Conservation (phyloP, 495 filamentous ascomycete genomes). For the Xylaria cubensis region DNA sequence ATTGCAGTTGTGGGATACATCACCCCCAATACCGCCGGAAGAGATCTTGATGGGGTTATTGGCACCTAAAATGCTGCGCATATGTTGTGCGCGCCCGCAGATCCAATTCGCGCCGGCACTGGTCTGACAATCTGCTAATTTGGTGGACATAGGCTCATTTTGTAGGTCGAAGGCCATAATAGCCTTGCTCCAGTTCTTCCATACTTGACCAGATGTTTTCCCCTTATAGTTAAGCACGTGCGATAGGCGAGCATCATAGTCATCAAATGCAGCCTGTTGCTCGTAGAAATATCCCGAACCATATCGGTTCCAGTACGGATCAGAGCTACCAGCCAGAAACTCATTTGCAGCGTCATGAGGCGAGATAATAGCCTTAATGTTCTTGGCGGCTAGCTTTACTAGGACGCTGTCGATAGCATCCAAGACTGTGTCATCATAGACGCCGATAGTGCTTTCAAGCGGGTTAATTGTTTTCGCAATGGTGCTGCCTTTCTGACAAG, state of each 20-base stretch:
- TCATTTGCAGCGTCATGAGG: slow-evolving; percentile 43
- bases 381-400: slow-evolving; percentile 37
- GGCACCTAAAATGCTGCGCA: slow-evolving; percentile 31
- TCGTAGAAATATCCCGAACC: slow-evolving; percentile 42
- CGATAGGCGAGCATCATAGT: slow-evolving; percentile 43
- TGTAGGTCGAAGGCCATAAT: slow-evolving; percentile 51
- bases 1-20: slow-evolving; percentile 36
- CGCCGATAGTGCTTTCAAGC: slow-evolving; percentile 42
- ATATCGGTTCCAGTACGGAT: slow-evolving; percentile 41
- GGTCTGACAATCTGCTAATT: slow-evolving; percentile 29
- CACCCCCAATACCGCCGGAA: slow-evolving; percentile 39
- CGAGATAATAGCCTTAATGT: slow-evolving; percentile 51
- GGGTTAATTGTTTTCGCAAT: slow-evolving; percentile 31
- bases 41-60: slow-evolving; percentile 38
- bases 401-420: slow-evolving; percentile 45
- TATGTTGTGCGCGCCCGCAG: slow-evolving; percentile 39
- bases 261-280: slow-evolving; percentile 34
- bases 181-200: slow-evolving; percentile 44
- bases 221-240: slow-evolving; percentile 45
- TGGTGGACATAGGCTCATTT: slow-evolving; percentile 47
- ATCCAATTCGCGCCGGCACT: slow-evolving; percentile 44
- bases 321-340: slow-evolving; percentile 20
- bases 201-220: slow-evolving; percentile 40
- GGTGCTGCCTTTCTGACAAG: slow-evolving; percentile 39
- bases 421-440: slow-evolving; percentile 41